Evolutionary conservation across 108 stramenopile genomes (phyloP).

Genomic region (Nannochloropsis gaditana): DNA sequence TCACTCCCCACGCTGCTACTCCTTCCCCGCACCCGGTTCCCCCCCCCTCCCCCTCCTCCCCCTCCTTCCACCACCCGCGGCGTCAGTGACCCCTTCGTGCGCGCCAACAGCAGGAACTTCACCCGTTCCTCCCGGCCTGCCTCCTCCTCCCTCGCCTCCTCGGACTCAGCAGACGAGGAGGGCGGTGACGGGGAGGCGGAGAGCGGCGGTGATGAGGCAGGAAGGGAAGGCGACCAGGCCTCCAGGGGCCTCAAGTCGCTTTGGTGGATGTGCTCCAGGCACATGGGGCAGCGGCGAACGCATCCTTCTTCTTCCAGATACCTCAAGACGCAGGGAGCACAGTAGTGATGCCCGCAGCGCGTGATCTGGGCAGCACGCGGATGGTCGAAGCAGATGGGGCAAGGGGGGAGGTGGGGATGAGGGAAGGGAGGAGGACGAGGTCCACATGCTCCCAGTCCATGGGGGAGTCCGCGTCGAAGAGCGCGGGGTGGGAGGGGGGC

Average conservation of each 20-base stretch:
- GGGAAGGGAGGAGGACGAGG: slow-evolving; percentile 12
- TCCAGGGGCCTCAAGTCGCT: background rate
- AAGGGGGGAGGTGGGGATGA: background rate
- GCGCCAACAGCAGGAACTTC: background rate
- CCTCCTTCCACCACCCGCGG: slow-evolving; percentile 12
- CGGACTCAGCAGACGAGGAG: background rate
- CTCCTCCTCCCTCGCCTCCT: background rate
- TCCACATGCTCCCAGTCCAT: slow-evolving; percentile 1
- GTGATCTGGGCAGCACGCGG: background rate
- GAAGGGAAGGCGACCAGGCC: background rate
- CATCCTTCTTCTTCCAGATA: slow-evolving; percentile 15
- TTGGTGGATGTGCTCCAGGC: background rate
- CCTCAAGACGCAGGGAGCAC: background rate
- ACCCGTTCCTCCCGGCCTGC: background rate
- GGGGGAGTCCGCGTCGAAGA: slow-evolving; percentile 8
- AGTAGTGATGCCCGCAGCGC: background rate
- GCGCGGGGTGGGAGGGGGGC: background rate
- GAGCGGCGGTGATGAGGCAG: background rate
- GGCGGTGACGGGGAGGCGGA: background rate
- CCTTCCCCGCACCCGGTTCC: background rate
- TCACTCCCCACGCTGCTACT: background rate
- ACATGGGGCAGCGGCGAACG: background rate
- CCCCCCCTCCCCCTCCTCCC: background rate
- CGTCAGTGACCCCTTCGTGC: background rate
- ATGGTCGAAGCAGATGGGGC: background rate